Evolutionary conservation across 2,329 filamentous ascomycete genomes (phyloP), one percentile per base, ranked within the genome.

Genomic region (Cadophora sp.): DNA sequence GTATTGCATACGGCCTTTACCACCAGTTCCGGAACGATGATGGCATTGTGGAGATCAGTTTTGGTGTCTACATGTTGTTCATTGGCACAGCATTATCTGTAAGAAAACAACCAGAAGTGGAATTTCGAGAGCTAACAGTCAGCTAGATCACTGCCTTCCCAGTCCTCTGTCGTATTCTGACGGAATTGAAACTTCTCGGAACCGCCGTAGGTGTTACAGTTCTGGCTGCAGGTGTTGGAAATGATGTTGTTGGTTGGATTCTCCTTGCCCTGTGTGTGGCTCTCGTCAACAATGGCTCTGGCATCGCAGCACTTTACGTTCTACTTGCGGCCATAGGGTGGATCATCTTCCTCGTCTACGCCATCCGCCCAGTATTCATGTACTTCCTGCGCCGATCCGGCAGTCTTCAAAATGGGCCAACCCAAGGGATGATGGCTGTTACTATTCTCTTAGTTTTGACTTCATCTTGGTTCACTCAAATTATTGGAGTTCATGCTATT

Each of bases 401-500:
- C 30, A 93, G 90, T 74, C 82, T 98, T 50, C 89, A 96, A 72
- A 94, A 97, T 74, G 95, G 94, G 0, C 95, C 95, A 0, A 93
- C 91, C 2, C 94, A 97, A 77, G 86, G 88, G 5, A 91, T 97
- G 73, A 91, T 97, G 48, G 89, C 91, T 14, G 79, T 97, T 36
- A 97, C 94, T 0, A 80, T 97, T 4, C 81, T 97, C 36, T 83
- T 97, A 62, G 90, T 91, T 0, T 83, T 98, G 18, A 83, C 86
- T 0, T 96, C 93, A 0, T 85, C 94, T 4, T 97, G 94, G 83
- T 97, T 97, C 76, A 96, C 94, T 0, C 89, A 90, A 65, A 91
- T 96, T 67, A 97, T 98, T 75, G 95, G 95, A 56, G 89, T 97
- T 1, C 95, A 98, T 77, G 88, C 95, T 65, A 97, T 98, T 76